A percentile compares a stretch with the other conserved stretches of the same genome.
Conservation (phyloP, 768 basidiomycete species). For the Russula sp. region DNA sequence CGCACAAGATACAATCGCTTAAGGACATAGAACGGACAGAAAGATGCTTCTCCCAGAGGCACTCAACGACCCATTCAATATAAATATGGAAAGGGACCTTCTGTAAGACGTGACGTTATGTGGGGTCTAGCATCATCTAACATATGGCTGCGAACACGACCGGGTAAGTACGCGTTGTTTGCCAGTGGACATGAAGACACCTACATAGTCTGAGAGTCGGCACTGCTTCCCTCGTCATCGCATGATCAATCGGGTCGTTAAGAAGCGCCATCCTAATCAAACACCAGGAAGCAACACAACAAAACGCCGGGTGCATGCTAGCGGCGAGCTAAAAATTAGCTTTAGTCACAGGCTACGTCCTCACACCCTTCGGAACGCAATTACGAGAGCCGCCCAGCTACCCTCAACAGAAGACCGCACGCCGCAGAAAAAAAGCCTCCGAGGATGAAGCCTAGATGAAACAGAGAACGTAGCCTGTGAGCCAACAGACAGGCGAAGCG, state of each 20-base stretch:
- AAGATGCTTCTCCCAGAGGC: background rate
- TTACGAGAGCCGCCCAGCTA: background rate
- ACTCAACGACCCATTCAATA: background rate
- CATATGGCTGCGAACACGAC: too few relatives aligned
- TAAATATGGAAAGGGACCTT: background rate
- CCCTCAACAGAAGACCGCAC: background rate
- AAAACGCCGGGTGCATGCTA: too few relatives aligned
- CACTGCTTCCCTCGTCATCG: background rate
- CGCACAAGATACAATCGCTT: background rate
- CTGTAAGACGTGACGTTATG: background rate
- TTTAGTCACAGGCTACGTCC: too few relatives aligned
- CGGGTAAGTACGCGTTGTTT: too few relatives aligned
- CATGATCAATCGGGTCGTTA: background rate
- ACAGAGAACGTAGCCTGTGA: background rate
- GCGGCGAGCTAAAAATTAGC: too few relatives aligned
- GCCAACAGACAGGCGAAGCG: background rate
- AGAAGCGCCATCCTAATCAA: background rate
- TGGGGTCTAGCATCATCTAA: background rate
- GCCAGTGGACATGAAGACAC: background rate
- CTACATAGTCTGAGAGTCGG: background rate
- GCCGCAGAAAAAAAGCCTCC: background rate
- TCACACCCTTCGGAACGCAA: background rate
- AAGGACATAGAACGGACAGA: background rate
- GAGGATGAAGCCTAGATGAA: background rate
- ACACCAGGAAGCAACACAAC: too few relatives aligned